Evolutionary conservation across 169 alveolate genomes (phyloP), one percentile per base, ranked within the genome.

Genomic region (Toxoplasma gondii): DNA sequence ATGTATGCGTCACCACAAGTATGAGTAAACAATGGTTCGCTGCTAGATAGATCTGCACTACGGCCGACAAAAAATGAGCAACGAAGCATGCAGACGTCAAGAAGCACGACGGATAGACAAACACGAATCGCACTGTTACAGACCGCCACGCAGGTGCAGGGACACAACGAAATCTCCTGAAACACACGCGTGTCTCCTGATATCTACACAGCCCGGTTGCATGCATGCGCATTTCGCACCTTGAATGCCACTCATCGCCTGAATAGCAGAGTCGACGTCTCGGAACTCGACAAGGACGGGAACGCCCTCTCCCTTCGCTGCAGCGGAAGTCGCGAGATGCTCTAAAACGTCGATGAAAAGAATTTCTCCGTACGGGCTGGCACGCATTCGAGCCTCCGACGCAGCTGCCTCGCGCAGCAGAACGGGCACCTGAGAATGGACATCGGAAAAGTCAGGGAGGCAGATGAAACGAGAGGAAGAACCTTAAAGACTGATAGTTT

Each of bases 201-300:
- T 49, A 4, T 49, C 58, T 12, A 49, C 58, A 49, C 58, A 49
- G 22, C 58, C 58, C 58, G 58, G 58, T 49, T 49, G 58, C 58
- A 12, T 49, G 58, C 58, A 49, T 49, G 58, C 58, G 12, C 58
- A 49, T 64, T 34, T 38, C 90, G 16, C 29, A 82, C 90, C 90
- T 24, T 82, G 90, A 39, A 82, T 82, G 90, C 90, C 90, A 4
- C 69, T 5, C 90, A 82, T 82, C 34, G 90, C 90, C 39, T 82
- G 90, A 29, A 82, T 82, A 67, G 90, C 90, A 39, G 90, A 41
- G 24, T 82, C 90, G 64, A 82, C 90, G 90, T 82, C 90, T 36
- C 41, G n/a, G 67, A 82, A 82, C 90, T 82, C 90, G 31, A 82
- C 90, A 4, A 82, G 90, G 41, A 82, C 90, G 24, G 90, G 90